Conservation (phyloP, 495 filamentous ascomycete species). For the Penicilliopsis zonata region DNA sequence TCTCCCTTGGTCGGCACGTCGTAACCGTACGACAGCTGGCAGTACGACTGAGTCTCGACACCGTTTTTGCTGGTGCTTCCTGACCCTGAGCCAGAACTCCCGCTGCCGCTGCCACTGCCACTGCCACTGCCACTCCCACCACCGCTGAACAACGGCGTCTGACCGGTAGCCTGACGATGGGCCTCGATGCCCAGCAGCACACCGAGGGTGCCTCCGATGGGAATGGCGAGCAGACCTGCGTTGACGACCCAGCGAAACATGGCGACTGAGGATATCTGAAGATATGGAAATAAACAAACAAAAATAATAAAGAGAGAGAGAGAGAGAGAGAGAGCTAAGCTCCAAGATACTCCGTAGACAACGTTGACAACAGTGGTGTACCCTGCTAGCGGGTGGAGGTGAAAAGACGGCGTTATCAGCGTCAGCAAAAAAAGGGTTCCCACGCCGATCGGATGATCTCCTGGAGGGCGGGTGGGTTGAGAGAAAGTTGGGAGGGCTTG, state of each 20-base stretch:
- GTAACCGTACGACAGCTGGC: slow-evolving; percentile 14
- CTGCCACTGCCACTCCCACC: slow-evolving; percentile 1
- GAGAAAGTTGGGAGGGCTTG: too few relatives aligned
- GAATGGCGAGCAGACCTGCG: slow-evolving; percentile 22
- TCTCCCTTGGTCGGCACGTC: slow-evolving; percentile 10
- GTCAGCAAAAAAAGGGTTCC: too few relatives aligned
- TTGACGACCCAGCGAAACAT: slow-evolving; percentile 23
- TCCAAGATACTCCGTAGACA: too few relatives aligned
- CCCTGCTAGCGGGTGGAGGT: too few relatives aligned
- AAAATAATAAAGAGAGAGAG: too few relatives aligned
- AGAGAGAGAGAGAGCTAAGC: too few relatives aligned
- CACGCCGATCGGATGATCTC: too few relatives aligned
- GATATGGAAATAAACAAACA: too few relatives aligned
- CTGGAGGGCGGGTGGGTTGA: too few relatives aligned
- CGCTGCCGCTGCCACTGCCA: slow-evolving; percentile 2
- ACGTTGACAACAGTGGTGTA: too few relatives aligned
- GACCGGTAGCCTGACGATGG: slow-evolving; percentile 17
- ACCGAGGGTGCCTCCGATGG: slow-evolving; percentile 25
- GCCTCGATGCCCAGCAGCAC: slow-evolving; percentile 25
- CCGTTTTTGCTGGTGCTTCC: slow-evolving; percentile 7
- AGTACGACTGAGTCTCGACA: slow-evolving; percentile 9
- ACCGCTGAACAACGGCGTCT: slow-evolving; percentile 14
- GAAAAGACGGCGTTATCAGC: too few relatives aligned
- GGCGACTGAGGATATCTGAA: too few relatives aligned
- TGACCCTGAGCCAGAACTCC: slow-evolving; percentile 7